Percentiles rank a stretch among this genome's conserved stretches.
phyloP scores from a whole-genome alignment of 768 basidiomycete genomes.

The Botryobasidium botryosum region DNA sequence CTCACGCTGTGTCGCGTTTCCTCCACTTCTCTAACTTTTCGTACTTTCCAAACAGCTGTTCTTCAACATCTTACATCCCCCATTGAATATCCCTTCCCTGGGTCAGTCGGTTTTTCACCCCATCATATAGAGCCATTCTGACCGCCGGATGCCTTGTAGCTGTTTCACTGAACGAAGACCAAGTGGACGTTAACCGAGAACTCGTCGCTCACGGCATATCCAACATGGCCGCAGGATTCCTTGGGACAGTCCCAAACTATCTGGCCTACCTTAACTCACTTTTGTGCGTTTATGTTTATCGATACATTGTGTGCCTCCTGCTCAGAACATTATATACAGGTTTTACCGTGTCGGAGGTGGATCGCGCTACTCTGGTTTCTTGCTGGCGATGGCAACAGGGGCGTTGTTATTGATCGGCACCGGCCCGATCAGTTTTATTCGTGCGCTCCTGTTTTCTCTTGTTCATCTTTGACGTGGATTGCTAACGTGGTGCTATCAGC shows the following conservation, averaged over 20 bases:
- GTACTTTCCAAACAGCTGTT: constrained; percentile 36
- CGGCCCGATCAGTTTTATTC: constrained; percentile 78
- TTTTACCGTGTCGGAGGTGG: constrained; percentile 91
- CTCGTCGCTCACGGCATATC: constrained; percentile 86
- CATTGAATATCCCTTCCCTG: constrained; percentile 77
- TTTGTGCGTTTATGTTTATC: constrained; percentile 29
- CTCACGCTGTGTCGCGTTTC: too few species aligned
- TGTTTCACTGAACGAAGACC: constrained; percentile 74
- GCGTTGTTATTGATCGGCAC: constrained; percentile 69
- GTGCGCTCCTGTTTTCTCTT: constrained; percentile 29
- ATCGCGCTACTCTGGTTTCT: constrained; percentile 64
- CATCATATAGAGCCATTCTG: too few species aligned
- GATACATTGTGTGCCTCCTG: background rate
- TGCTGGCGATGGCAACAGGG: constrained; percentile 62
- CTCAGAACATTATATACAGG: constrained; percentile 18
- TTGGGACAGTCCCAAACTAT: constrained; percentile 76
- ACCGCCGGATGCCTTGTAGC: too few species aligned
- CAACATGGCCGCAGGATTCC: constrained; percentile 62
- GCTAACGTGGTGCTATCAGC: constrained; percentile 27
- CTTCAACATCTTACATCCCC: constrained; percentile 73
- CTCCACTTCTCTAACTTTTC: constrained; percentile 20
- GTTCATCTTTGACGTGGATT: background rate
- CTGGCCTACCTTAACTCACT: constrained; percentile 79
- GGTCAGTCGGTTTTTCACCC: constrained; percentile 21
- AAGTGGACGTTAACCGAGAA: constrained; percentile 79